Evolutionary conservation across 1,284 basidiomycete genomes (phyloP).

Genomic region (Sporisorium exsertum): DNA sequence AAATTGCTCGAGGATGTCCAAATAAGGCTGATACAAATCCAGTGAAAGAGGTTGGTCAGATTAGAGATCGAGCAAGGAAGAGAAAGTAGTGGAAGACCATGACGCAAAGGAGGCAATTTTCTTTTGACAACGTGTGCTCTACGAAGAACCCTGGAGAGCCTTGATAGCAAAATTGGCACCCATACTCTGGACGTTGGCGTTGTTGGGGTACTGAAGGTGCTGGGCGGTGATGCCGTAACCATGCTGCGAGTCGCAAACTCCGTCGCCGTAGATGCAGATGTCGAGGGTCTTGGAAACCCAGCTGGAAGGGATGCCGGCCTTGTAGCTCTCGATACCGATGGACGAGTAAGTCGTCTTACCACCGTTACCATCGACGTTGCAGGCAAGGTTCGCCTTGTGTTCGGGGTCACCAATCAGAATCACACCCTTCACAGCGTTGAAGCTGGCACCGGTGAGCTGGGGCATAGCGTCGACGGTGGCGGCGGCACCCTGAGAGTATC

Average conservation of each 20-base stretch:
- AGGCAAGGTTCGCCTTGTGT: slow-evolving; percentile 59
- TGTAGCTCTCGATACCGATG: slow-evolving; percentile 35
- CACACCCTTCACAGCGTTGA: slow-evolving; percentile 65
- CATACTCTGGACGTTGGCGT: slow-evolving; percentile 49
- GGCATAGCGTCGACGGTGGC: slow-evolving; percentile 63
- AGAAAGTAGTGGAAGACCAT: not conserved
- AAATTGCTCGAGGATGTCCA: too few species aligned
- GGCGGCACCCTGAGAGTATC: slow-evolving; percentile 63
- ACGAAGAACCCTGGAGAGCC: slow-evolving; percentile 19
- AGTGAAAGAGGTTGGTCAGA: not conserved
- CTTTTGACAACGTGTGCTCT: not conserved
- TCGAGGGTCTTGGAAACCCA: slow-evolving; percentile 65
- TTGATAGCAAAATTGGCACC: slow-evolving; percentile 52
- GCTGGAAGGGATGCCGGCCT: slow-evolving; percentile 43
- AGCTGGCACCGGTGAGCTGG: slow-evolving; percentile 42
- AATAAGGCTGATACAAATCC: not conserved
- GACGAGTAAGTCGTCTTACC: slow-evolving; percentile 54
- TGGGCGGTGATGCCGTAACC: slow-evolving; percentile 57
- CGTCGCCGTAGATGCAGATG: slow-evolving; percentile 65
- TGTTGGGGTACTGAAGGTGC: slow-evolving; percentile 57
- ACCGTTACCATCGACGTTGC: slow-evolving; percentile 64
- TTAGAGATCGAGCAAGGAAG: too few species aligned
- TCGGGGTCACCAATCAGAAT: slow-evolving; percentile 66
- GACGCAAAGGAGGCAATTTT: not conserved
- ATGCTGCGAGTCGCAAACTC: slow-evolving; percentile 58